Conservation (phyloP, 371 early-diverging fungal genomes). For the Mortierella polycephala region DNA sequence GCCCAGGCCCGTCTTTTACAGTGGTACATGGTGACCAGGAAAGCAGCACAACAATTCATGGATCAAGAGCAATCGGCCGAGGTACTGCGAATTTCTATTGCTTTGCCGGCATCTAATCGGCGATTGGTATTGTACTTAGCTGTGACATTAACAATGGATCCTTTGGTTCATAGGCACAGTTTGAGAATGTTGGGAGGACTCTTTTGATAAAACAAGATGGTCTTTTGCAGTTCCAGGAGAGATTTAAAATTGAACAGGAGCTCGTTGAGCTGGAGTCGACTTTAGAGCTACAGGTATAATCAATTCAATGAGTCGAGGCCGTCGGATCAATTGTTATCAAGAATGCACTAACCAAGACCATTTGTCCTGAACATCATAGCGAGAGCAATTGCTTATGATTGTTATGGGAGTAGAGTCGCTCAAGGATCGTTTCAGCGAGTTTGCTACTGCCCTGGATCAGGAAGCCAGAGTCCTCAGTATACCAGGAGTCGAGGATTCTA, state of each 20-base stretch:
- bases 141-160: neutral
- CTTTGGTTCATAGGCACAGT: conserved; percentile 10
- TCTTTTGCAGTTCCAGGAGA: conserved; percentile 15
- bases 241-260: conserved; percentile 33
- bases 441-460: conserved; percentile 14
- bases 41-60: conserved; percentile 8
- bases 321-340: neutral
- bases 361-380: conserved; percentile 6
- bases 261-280: conserved; percentile 25
- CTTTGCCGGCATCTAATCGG: neutral
- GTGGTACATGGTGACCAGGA: conserved; percentile 24
- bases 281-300: conserved; percentile 28
- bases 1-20: conserved; percentile 45
- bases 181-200: conserved; percentile 3
- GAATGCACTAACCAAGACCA: neutral
- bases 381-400: conserved; percentile 26
- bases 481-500: conserved; percentile 13
- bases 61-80: conserved; percentile 24
- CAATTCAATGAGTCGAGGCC: neutral
- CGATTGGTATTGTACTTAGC: neutral
- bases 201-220: conserved; percentile 18
- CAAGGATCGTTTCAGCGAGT: conserved; percentile 14
- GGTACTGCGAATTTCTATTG: conserved; percentile 5
- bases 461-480: conserved; percentile 14
- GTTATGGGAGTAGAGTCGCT: conserved; percentile 12